Evolutionary conservation across 2,329 filamentous ascomycete genomes (phyloP).

Genomic region (Amylocarpus encephaloides): DNA sequence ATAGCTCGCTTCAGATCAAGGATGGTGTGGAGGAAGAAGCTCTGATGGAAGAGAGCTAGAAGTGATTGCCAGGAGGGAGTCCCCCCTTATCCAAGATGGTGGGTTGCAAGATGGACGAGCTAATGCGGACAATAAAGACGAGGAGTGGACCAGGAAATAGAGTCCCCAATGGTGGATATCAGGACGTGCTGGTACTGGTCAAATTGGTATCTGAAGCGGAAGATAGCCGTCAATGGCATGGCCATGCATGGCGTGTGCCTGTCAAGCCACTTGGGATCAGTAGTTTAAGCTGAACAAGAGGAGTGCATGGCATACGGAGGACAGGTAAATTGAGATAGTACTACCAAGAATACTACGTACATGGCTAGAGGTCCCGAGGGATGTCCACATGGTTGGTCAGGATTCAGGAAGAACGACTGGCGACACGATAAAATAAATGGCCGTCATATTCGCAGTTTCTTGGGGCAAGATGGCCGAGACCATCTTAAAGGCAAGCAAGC

Average conservation of each 20-base stretch:
- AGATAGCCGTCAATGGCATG: slow-evolving; percentile 1
- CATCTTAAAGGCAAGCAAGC: background rate
- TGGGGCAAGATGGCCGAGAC: background rate
- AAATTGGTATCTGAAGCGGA: slow-evolving; percentile 12
- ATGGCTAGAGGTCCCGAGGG: background rate
- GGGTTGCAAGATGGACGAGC: slow-evolving; percentile 2
- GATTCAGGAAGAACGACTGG: background rate
- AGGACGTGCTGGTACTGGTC: slow-evolving; percentile 6
- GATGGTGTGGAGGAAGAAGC: background rate
- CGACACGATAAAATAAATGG: background rate
- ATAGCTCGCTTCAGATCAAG: background rate
- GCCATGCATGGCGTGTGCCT: slow-evolving; percentile 19
- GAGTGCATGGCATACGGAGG: background rate
- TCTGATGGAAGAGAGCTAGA: slow-evolving; percentile 5
- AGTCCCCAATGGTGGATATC: slow-evolving; percentile 2
- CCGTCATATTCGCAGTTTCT: background rate
- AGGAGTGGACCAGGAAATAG: slow-evolving; percentile 7
- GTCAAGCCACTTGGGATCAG: slow-evolving; percentile 16
- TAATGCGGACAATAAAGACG: background rate
- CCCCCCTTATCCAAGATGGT: slow-evolving; percentile 5
- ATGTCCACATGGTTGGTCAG: background rate
- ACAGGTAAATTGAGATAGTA: background rate
- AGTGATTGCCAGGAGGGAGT: slow-evolving; percentile 1
- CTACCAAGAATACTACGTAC: background rate
- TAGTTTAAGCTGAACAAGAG: slow-evolving; percentile 4